phyloP scores from a whole-genome alignment of 2,329 filamentous ascomycete species.

The Paraphaeosphaeria sporulosa region DNA sequence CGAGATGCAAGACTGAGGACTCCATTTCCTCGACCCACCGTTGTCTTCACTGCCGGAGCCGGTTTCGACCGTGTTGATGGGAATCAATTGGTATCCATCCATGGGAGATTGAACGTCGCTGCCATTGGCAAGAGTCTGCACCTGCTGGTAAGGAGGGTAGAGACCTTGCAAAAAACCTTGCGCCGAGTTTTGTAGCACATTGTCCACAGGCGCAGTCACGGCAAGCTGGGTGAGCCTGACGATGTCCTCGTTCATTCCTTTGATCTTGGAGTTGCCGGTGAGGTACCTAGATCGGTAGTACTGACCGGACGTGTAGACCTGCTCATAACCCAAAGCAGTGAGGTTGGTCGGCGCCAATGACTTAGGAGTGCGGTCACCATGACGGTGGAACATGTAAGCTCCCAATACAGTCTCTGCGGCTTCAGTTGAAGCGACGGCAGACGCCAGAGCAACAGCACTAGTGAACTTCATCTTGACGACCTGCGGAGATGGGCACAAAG shows the following conservation, averaged over 20 bases:
- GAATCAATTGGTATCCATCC: conserved; percentile 84
- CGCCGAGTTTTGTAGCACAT: conserved; percentile 81
- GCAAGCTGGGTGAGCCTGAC: conserved; percentile 75
- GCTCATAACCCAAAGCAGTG: conserved; percentile 79
- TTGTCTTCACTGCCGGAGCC: conserved; percentile 66
- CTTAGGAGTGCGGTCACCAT: conserved; percentile 89
- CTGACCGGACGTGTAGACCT: conserved; percentile 75
- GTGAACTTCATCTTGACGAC: conserved; percentile 38
- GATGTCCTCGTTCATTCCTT: conserved; percentile 69
- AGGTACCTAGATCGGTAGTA: conserved; percentile 84
- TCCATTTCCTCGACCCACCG: conserved; percentile 13
- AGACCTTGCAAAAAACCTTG: conserved; percentile 83
- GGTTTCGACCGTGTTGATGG: conserved; percentile 68
- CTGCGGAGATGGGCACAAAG: not conserved
- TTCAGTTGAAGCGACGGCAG: conserved; percentile 35
- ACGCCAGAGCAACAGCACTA: conserved; percentile 32
- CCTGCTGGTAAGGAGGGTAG: conserved; percentile 73
- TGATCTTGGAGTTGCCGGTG: conserved; percentile 67
- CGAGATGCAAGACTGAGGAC: no score
- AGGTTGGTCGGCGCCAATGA: conserved; percentile 73
- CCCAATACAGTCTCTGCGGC: conserved; percentile 75
- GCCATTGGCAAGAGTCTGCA: conserved; percentile 75
- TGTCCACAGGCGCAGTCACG: conserved; percentile 75
- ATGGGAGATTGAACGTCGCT: conserved; percentile 71
- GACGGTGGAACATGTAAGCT: conserved; percentile 86